A percentile compares a stretch with the other conserved stretches of the same genome.
Conservation (phyloP, 2,329 filamentous ascomycete species). For the Penicillium palitans region DNA sequence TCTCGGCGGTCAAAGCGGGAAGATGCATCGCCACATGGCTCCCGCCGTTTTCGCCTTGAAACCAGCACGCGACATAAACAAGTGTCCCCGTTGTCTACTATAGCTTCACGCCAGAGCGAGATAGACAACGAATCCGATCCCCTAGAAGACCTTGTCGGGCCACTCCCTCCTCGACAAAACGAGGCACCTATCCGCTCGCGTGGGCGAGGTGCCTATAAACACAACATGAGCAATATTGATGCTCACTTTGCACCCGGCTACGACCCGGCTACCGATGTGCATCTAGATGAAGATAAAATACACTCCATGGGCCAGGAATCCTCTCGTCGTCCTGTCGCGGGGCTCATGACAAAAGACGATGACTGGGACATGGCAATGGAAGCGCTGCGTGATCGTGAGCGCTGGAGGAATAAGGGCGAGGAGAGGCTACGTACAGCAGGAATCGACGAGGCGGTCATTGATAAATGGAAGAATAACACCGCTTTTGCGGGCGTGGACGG, state of each 20-base stretch:
- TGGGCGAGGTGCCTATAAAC: conserved; percentile 66
- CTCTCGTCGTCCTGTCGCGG: conserved; percentile 41
- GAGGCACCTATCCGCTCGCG: conserved; percentile 55
- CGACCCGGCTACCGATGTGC: conserved; percentile 52
- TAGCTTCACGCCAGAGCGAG: not conserved
- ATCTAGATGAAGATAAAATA: conserved; percentile 52
- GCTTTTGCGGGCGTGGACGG: conserved; percentile 51
- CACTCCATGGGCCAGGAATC: conserved; percentile 57
- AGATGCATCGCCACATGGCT: conserved; percentile 4
- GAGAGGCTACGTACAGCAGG: conserved; percentile 75
- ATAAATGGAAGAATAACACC: conserved; percentile 66
- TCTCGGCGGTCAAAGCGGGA: conserved; percentile 4
- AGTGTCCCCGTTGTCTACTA: conserved; percentile 2
- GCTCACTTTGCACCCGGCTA: conserved; percentile 71
- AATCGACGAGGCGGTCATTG: conserved; percentile 73
- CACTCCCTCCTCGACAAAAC: conserved; percentile 56
- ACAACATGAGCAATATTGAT: conserved; percentile 69
- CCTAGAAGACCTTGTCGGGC: conserved; percentile 74
- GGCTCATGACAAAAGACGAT: conserved; percentile 54
- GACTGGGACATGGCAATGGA: conserved; percentile 82
- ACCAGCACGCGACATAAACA: not conserved
- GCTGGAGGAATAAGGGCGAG: conserved; percentile 73
- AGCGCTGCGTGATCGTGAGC: conserved; percentile 73
- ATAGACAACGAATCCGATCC: conserved; percentile 61
- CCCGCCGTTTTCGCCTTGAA: conserved; percentile 8